Evolutionary conservation across 345 rosid species (phyloP), one percentile per base, ranked within the genome.

Genomic region (Gossypium arboreum): DNA sequence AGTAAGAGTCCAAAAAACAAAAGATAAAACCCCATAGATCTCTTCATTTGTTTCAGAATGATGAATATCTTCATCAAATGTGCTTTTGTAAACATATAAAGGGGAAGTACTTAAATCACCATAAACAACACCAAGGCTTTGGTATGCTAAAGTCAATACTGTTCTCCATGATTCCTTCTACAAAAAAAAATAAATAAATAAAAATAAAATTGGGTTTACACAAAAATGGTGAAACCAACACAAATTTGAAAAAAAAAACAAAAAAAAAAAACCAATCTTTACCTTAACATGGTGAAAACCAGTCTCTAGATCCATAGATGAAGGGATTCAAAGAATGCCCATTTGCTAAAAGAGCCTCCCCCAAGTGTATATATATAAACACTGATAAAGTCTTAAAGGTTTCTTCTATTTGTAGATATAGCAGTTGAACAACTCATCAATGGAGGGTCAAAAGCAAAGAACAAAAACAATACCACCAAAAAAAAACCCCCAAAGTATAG

Each of bases 21-120:
- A 86, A 73, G 95, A 90, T 62, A 92, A 76, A 68, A 92, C 95
- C 77, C 97, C 97, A 78, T 77, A 92, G 76, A 92, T 90, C 87
- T 92, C 97, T 84, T 92, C 97, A 72, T 92, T 92, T 1, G 93
- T 84, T 85, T 89, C 92, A 1, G 97, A 87, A 60, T 92, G 95
- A 18, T 75, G 82, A 68, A 92, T 92, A 56, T 92, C 95, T 75
- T 90, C 93, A 51, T 92, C 93, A 77, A 92, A 92, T 24, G 95
- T 79, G 83, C 90, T 92, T 77, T 89, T 92, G 86, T 83, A 92
- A 7, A 92, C 97, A 68, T 92, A 92, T 48, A 92, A 84, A 72
- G 97, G 95, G 24, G 95, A 92, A 81, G 88, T 90, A 72, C 93
- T 88, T 79, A 92, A 88, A 81, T 92, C 97, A 73, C 97, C 97